Evolutionary conservation across 192 early-diverging fungal species (phyloP), one percentile per base, ranked within the genome.

Genomic region (Backusella sp.): DNA sequence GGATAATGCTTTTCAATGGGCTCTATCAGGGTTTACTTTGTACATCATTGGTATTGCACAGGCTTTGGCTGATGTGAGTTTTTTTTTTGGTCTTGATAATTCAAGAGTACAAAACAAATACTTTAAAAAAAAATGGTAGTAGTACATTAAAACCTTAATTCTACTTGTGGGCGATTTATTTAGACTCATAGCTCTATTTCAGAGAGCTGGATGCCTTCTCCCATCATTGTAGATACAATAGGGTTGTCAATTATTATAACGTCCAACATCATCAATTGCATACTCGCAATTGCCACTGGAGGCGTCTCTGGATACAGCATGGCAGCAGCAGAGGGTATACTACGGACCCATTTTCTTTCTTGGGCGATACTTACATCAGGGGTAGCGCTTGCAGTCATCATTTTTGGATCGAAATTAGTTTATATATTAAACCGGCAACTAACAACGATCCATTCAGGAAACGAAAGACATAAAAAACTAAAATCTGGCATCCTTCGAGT

Each of bases 21-120:
- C 73, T 4, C 74, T 59, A 74, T 73, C 41, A 34, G 77, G 62
- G 2, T 79, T 72, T 70, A 52, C 73, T 30, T 68, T 79, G 5
- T 79, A 79, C 32, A 34, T 74, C 26, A 34, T 79, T 17, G 77
- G 77, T 28, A 79, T 79, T 74, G 77, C 77, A 36, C 77, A 79
- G 67, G 70, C 77, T 44, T 46, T 79, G 26, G 65, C 77, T 37
- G 73, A 74, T 26, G 77, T 79, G 74, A 34, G 69, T 39, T 39
- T 39, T 39, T 39, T 39, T 0, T 32, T 32, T 3, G 0, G 2
- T 39, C 1, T 39, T 39, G 37, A 8, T 39, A 39, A 32, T 2
- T 32, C 30, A 32, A 32, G 30, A 32, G 30, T 32, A 32, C 30
- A 32, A 32, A 32, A 32, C 30, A 32, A 32, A 32, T 32, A 32